phyloP scores from a whole-genome alignment of 75 land plant genomes.

The Larix kaempferi region DNA sequence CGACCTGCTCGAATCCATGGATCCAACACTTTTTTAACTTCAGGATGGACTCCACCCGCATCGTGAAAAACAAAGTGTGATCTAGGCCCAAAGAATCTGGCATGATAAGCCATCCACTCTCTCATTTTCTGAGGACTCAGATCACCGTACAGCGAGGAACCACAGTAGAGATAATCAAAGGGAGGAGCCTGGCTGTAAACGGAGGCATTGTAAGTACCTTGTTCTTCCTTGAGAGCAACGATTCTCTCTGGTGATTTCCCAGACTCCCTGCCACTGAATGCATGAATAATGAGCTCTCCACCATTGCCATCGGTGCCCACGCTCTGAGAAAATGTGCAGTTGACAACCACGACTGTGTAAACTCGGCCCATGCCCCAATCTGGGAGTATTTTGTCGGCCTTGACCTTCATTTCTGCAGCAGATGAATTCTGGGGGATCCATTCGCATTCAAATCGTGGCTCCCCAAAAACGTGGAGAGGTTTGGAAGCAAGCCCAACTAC shows the following conservation, averaged over 20 bases:
- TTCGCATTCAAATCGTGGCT: conserved; percentile 62
- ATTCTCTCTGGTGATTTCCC: conserved; percentile 26
- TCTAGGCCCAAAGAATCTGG: conserved; percentile 58
- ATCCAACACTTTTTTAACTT: conserved; percentile 39
- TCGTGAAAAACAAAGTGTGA: conserved; percentile 90
- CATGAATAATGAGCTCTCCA: conserved; percentile 53
- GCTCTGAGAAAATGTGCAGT: conserved; percentile 58
- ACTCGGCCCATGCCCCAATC: conserved; percentile 94
- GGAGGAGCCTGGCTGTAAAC: conserved; percentile 16
- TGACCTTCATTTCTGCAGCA: conserved; percentile 4
- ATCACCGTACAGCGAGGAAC: conserved; percentile 78
- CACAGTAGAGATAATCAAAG: conserved; percentile 83
- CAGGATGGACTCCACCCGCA: conserved; percentile 66
- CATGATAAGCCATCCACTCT: conserved; percentile 94
- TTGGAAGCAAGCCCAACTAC: conserved; percentile 79
- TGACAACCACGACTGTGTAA: conserved; percentile 82
- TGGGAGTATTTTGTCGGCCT: conserved; percentile 62
- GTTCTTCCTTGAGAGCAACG: conserved; percentile 47
- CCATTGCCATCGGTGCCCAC: conserved; percentile 54
- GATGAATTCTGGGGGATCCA: conserved; percentile 38
- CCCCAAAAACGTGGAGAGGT: conserved; percentile 63
- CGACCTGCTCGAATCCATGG: conserved; percentile 69
- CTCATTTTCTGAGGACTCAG: conserved; percentile 59
- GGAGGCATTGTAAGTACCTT: conserved; percentile 26
- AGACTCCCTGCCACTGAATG: conserved; percentile 31